phyloP scores from a whole-genome alignment of 1,284 basidiomycete species.

The Puccinia hordei region DNA sequence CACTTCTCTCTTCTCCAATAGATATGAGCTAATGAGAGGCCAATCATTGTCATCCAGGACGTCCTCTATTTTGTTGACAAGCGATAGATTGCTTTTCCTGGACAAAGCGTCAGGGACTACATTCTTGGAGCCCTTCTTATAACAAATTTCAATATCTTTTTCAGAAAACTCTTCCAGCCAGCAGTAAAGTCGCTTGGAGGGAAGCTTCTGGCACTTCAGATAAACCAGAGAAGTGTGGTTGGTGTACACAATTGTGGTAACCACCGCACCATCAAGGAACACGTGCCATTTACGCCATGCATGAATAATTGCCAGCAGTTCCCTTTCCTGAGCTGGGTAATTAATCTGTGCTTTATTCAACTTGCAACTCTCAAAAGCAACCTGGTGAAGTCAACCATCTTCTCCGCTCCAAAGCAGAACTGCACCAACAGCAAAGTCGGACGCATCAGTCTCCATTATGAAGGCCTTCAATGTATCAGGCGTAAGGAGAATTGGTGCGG shows the following conservation, averaged over 20 bases:
- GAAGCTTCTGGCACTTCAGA: too few species aligned
- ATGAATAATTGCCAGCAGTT: background rate
- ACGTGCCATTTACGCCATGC: conserved; percentile 6
- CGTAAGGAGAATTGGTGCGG: background rate
- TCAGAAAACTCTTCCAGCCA: background rate
- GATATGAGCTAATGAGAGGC: conserved; percentile 1
- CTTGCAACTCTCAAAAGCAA: conserved; percentile 18
- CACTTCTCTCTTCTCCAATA: background rate
- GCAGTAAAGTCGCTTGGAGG: background rate
- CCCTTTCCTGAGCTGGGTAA: conserved; percentile 9
- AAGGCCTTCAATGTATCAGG: too few species aligned
- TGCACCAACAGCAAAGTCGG: background rate
- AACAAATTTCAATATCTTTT: background rate
- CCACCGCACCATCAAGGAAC: background rate
- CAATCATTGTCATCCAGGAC: background rate
- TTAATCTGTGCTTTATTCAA: background rate
- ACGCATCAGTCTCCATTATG: too few species aligned
- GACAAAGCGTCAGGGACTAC: conserved; percentile 7
- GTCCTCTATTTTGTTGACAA: background rate
- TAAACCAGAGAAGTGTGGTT: background rate
- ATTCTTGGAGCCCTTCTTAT: too few species aligned
- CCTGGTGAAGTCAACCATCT: background rate
- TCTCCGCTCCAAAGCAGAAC: background rate
- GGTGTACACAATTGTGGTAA: background rate
- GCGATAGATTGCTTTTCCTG: background rate